Conservation (phyloP, 2,329 filamentous ascomycete genomes). For the Beauveria pseudobassiana region DNA sequence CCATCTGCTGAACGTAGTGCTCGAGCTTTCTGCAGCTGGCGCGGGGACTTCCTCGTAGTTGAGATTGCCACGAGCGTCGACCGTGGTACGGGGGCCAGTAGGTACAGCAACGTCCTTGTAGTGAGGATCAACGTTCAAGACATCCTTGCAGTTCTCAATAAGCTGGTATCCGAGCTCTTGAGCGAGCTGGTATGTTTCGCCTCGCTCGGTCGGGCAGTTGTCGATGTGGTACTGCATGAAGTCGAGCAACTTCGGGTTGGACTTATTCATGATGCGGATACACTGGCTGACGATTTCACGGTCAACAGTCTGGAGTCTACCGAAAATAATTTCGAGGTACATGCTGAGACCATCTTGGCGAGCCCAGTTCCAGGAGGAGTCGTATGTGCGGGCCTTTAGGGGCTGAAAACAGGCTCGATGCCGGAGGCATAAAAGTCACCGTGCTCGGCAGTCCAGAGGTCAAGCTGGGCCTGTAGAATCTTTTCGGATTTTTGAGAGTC, state of each 20-base stretch:
- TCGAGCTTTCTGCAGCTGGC: constrained; percentile 92
- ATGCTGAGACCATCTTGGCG: constrained; percentile 94
- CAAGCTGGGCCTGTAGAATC: constrained; percentile 84
- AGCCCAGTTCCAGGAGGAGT: constrained; percentile 99
- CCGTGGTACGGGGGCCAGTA: constrained; percentile 85
- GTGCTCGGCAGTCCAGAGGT: constrained; percentile 92
- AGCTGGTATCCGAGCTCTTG: constrained; percentile 90
- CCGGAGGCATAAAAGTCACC: constrained; percentile 93
- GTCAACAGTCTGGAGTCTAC: constrained; percentile 84
- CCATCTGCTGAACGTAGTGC: constrained; percentile 98
- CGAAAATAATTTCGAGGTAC: constrained; percentile 99
- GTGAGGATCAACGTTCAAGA: constrained; percentile 72
- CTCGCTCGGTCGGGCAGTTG: constrained; percentile 91
- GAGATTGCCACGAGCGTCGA: constrained; percentile 87
- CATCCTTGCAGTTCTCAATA: constrained; percentile 96
- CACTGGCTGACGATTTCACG: constrained; percentile 98
- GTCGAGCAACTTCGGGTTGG: constrained; percentile 88
- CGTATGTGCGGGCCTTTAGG: constrained; percentile 91
- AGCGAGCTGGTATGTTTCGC: constrained; percentile 96
- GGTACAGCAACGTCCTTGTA: constrained; percentile 95
- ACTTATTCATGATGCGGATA: constrained; percentile 98
- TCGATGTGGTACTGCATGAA: constrained; percentile 99
- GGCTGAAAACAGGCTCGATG: constrained; percentile 88
- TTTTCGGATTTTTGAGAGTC: constrained; percentile 78
- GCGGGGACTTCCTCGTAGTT: constrained; percentile 80